These are phyloP conservation scores for Phytophthora quininea DNA, from an alignment of 352 stramenopile genomes.

Conservation along the genomic window DNA sequence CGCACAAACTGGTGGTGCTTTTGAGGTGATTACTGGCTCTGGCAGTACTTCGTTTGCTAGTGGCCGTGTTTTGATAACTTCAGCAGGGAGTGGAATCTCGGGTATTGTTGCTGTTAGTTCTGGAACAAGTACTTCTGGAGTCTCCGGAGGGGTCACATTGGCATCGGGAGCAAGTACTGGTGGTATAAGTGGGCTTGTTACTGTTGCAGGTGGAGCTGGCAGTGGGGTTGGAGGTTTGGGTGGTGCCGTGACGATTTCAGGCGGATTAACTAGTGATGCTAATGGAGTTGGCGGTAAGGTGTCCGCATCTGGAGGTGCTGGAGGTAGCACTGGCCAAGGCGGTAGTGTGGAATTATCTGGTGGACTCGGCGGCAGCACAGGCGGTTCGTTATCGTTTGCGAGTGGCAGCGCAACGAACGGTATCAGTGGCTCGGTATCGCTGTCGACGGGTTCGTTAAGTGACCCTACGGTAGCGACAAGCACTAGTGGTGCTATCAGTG, in stretches of 20 bases:
- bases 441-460: conserved; percentile 13
- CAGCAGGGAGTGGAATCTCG: neutral
- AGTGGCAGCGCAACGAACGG: conserved; percentile 26
- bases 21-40: conserved; percentile 1
- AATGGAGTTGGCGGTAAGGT: conserved; percentile 1
- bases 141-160: conserved; percentile 10
- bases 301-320: conserved; percentile 8
- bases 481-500: conserved; percentile 21
- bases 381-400: conserved; percentile 25
- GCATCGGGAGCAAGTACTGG: conserved; percentile 3
- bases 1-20: too few relatives aligned
- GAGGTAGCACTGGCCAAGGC: conserved; percentile 4
- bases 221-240: conserved; percentile 12
- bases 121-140: neutral
- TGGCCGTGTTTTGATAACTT: neutral
- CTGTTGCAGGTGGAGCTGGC: neutral
- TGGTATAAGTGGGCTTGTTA: conserved; percentile 9
- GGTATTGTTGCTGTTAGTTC: neutral
- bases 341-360: conserved; percentile 10
- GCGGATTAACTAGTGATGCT: conserved; percentile 7
- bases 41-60: neutral
- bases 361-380: conserved; percentile 17
- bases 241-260: conserved; percentile 17
- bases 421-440: conserved; percentile 12
- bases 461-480: conserved; percentile 7